These are phyloP conservation scores for Taphrina sp. DNA, from an alignment of 1,139 yeast species.

Conservation along the genomic window DNA sequence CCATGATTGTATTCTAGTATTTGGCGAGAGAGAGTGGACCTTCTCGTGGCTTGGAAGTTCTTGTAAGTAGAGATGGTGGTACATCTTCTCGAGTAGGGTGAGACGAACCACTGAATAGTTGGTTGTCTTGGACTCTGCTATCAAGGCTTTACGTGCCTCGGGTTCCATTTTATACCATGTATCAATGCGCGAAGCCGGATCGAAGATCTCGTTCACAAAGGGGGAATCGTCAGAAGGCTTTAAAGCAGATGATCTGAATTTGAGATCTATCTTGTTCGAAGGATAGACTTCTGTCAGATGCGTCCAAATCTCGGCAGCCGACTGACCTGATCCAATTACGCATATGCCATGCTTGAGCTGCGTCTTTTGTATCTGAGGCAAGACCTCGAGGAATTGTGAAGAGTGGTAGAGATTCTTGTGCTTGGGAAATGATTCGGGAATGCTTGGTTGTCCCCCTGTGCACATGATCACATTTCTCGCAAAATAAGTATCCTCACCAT, in stretches of 20 bases:
- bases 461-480: constrained; percentile 37
- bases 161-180: constrained; percentile 35
- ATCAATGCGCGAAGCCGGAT: constrained; percentile 38
- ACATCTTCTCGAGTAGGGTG: constrained; percentile 38
- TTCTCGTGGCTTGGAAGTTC: constrained; percentile 31
- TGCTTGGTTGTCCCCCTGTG: constrained; percentile 37
- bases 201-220: constrained; percentile 40
- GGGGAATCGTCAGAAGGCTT: constrained; percentile 41
- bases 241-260: constrained; percentile 38
- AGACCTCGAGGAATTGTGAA: constrained; percentile 29
- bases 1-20: constrained; percentile 8
- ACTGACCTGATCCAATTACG: constrained; percentile 40
- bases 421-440: constrained; percentile 33
- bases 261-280: constrained; percentile 35
- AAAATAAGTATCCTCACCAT: constrained; percentile 3
- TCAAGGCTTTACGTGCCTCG: constrained; percentile 28
- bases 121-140: constrained; percentile 36
- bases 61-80: constrained; percentile 37
- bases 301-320: constrained; percentile 40
- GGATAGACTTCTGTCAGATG: constrained; percentile 35
- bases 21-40: constrained; percentile 16
- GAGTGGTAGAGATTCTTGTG: constrained; percentile 29
- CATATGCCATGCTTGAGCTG: constrained; percentile 34
- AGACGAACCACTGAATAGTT: constrained; percentile 40
- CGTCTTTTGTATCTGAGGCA: constrained; percentile 2